These are phyloP conservation scores for Pichia californica DNA, from an alignment of 805 yeast genomes.

Conservation along the genomic window DNA sequence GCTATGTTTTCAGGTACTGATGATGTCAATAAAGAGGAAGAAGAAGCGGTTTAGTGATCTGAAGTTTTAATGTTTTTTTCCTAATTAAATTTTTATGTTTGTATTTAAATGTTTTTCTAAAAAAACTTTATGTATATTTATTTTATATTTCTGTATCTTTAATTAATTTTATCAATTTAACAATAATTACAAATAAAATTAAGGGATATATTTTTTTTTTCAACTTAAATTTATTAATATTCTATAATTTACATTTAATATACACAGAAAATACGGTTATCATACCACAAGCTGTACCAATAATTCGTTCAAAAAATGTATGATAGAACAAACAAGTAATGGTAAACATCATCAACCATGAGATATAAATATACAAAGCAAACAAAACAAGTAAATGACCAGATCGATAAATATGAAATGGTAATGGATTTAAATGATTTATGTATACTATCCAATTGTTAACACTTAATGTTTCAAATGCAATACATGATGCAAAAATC, in stretches of 20 bases:
- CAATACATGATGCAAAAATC: slow-evolving; percentile 27
- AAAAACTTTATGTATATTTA: neutral
- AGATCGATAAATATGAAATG: neutral
- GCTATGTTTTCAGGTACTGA: neutral
- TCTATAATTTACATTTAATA: slow-evolving; percentile 10
- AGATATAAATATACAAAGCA: neutral
- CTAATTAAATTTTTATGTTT: no score
- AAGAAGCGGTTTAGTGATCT: no score
- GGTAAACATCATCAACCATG: slow-evolving; percentile 35
- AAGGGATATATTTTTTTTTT: no score
- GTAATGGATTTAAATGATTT: neutral
- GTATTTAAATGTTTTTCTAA: no score
- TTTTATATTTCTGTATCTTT: neutral
- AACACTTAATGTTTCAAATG: slow-evolving; percentile 17
- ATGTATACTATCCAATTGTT: slow-evolving; percentile 6
- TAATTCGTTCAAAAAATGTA: slow-evolving; percentile 38
- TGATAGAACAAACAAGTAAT: slow-evolving; percentile 47
- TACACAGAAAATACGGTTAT: slow-evolving; percentile 27
- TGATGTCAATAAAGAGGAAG: neutral
- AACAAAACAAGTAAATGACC: neutral
- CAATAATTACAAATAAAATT: no score
- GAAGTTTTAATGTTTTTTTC: no score
- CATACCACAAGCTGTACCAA: slow-evolving; percentile 37
- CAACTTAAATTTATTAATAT: no score
- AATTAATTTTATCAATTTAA: neutral